These are phyloP conservation scores for Trichoderma harzianum DNA, from an alignment of 2,329 filamentous ascomycete species.

Conservation along the genomic window DNA sequence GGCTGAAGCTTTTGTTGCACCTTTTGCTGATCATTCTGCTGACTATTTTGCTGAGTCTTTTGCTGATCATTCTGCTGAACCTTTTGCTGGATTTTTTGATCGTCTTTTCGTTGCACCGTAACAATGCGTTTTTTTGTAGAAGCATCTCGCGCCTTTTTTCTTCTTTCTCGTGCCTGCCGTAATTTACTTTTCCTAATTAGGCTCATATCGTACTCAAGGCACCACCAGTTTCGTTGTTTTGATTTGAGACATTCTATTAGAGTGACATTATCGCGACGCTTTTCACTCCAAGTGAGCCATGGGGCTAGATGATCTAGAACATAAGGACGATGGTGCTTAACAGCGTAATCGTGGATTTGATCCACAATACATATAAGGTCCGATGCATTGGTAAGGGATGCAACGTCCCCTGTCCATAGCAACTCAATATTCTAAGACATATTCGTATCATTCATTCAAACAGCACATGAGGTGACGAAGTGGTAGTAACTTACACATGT, in stretches of 20 bases:
- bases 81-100: no score
- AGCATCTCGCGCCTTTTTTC: no score
- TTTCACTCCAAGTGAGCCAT: background rate
- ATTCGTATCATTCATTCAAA: no score
- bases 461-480: fast-evolving
- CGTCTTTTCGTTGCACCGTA: no score
- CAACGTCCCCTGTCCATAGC: background rate
- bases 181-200: background rate
- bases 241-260: background rate
- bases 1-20: no score
- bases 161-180: background rate
- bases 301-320: background rate
- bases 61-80: no score
- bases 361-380: background rate
- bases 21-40: no score
- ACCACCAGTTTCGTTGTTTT: background rate
- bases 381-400: background rate
- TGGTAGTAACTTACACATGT: background rate
- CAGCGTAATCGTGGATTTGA: background rate
- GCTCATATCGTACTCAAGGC: background rate
- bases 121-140: no score
- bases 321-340: background rate
- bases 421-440: background rate
- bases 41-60: no score
- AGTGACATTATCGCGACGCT: background rate